Evolutionary conservation across 768 basidiomycete genomes (phyloP), one percentile per base, ranked within the genome.

Genomic region (Erythrobasidium yunnanense): DNA sequence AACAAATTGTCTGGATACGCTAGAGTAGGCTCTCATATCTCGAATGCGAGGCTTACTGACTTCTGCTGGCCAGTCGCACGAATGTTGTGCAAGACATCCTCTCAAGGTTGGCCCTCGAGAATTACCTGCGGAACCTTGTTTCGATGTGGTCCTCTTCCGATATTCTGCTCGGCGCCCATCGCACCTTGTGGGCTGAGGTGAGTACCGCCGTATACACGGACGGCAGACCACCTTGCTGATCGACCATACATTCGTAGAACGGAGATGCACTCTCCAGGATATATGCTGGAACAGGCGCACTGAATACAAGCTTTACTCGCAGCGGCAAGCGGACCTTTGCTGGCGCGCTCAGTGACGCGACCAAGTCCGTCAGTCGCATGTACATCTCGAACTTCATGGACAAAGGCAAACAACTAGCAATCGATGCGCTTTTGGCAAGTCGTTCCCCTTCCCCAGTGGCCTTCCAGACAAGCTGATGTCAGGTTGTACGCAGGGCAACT

Each of bases 371-470:
- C 17, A 67, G 69, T n/a, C 83, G 93, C 67, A 92, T 92, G 35
- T 99, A 96, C 73, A 93, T 96, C 73, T 95, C 92, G 73, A 96
- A 96, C 74, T 95, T 99, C 74, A 87, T 92, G 72, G 95, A 99
- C 75, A 88, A 88, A 75, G 84, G 82, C 35, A 99, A 99, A 74
- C 95, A 99, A 73, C 76, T 82, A 2, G 90, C 92, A 0, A 97
- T 97, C 67, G 95, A 99, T 74, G 87, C 90, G 82, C 87, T 97
- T 72, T 79, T 99, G 72, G 93, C 92, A 60, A 47, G 84, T 25
- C 54, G 25, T 52, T 29, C 42, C 32, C 25, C 35, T n/a, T 15
- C 35, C n/a, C n/a, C 15, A 23, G 18, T 32, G 11, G n/a, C n/a
- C n/a, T n/a, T n/a, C n/a, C n/a, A n/a, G n/a, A n/a, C n/a, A 20